Evolutionary conservation across 2,329 filamentous ascomycete species (phyloP).

Genomic region (Fusarium proliferatum): DNA sequence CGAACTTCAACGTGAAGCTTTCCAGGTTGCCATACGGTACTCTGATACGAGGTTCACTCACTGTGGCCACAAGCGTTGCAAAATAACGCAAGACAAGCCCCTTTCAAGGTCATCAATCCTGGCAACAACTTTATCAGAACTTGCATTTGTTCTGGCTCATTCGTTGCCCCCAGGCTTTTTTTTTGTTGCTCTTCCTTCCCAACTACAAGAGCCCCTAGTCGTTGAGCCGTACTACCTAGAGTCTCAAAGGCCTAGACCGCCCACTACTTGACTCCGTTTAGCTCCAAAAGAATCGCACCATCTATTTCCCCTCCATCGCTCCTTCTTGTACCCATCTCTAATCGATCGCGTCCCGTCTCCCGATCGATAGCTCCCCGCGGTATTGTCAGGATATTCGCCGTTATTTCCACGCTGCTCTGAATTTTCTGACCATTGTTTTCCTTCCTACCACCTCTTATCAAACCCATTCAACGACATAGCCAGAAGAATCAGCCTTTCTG

Average conservation of each 20-base stretch:
- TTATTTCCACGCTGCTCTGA: slow-evolving; percentile 31
- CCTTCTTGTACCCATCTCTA: slow-evolving; percentile 41
- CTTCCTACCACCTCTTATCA: slow-evolving; percentile 1
- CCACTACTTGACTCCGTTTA: slow-evolving; percentile 41
- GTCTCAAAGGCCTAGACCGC: slow-evolving; percentile 41
- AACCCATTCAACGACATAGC: not conserved
- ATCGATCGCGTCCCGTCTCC: slow-evolving; percentile 41
- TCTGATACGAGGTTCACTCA: not conserved
- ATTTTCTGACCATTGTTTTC: slow-evolving; percentile 13
- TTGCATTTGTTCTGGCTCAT: slow-evolving; percentile 4
- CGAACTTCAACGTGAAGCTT: slow-evolving; percentile 14
- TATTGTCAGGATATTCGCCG: slow-evolving; percentile 23
- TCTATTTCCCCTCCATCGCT: slow-evolving; percentile 42
- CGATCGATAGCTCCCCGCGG: slow-evolving; percentile 39
- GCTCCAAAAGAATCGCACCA: slow-evolving; percentile 46
- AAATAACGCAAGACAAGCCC: slow-evolving; percentile 1
- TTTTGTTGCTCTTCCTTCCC: slow-evolving; percentile 22
- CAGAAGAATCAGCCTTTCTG: not conserved
- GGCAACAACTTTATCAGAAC: slow-evolving; percentile 15
- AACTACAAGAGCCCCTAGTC: slow-evolving; percentile 30
- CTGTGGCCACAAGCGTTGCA: slow-evolving; percentile 4
- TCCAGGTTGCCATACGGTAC: not conserved
- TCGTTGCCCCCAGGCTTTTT: slow-evolving; percentile 6
- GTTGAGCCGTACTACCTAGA: slow-evolving; percentile 19
- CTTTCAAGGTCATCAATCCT: not conserved